A percentile compares a stretch with the other conserved stretches of the same genome.
phyloP scores from a whole-genome alignment of 352 stramenopile genomes.

The Elongisporangium anandrum region DNA sequence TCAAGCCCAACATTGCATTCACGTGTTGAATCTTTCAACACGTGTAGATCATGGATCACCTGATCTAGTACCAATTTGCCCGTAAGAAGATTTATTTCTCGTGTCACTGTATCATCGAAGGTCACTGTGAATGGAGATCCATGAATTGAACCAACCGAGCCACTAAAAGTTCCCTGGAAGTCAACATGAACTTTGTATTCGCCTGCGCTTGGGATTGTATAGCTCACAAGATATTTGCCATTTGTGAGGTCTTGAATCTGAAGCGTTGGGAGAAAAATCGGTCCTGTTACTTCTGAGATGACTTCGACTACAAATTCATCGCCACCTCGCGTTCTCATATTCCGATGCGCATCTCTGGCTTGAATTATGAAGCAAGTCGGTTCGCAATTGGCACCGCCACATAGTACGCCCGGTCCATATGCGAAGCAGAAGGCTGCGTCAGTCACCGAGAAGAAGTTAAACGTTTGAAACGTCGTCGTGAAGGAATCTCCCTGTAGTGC shows the following conservation, averaged over 20 bases:
- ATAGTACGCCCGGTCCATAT: slow-evolving; percentile 91
- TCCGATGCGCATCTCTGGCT: slow-evolving; percentile 70
- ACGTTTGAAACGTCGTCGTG: slow-evolving; percentile 92
- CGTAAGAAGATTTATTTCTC: slow-evolving; percentile 79
- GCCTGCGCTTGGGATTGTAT: slow-evolving; percentile 74
- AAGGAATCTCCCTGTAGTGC: slow-evolving; percentile 92
- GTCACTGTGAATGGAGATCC: slow-evolving; percentile 88
- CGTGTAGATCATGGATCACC: slow-evolving; percentile 58
- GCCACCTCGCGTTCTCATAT: slow-evolving; percentile 87
- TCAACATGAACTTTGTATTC: slow-evolving; percentile 84
- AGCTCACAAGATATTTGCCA: slow-evolving; percentile 93
- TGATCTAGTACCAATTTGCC: slow-evolving; percentile 78
- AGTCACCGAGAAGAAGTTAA: slow-evolving; percentile 93
- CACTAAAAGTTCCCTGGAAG: slow-evolving; percentile 93
- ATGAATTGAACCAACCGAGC: slow-evolving; percentile 79
- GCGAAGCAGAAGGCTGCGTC: slow-evolving; percentile 85
- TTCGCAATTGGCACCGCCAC: slow-evolving; percentile 69
- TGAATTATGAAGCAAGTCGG: slow-evolving; percentile 83
- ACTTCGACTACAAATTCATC: slow-evolving; percentile 90
- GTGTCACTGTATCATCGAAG: slow-evolving; percentile 74
- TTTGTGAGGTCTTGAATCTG: slow-evolving; percentile 86
- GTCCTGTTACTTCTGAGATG: slow-evolving; percentile 32
- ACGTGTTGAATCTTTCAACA: slow-evolving; percentile 49
- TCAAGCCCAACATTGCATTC: slow-evolving; percentile 73
- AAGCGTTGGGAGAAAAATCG: slow-evolving; percentile 52